phyloP scores from a whole-genome alignment of 2,329 filamentous ascomycete species.

The Bipolaris zeicola region DNA sequence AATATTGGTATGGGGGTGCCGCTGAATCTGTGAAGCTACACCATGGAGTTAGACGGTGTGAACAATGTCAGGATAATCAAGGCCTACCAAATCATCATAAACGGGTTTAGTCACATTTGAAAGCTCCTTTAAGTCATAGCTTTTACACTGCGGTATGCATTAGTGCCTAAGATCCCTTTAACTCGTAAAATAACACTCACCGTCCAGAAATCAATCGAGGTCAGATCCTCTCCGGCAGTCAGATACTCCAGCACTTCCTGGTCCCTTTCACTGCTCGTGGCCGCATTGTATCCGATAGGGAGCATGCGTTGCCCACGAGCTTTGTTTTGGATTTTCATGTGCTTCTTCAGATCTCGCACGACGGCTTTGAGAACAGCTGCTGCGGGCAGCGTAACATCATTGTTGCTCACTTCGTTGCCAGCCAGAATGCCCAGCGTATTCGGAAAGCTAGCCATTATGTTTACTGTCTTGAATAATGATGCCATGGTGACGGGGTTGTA shows the following conservation, averaged over 20 bases:
- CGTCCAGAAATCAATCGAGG: neutral
- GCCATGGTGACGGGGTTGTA: slow-evolving; percentile 6
- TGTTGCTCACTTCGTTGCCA: slow-evolving; percentile 3
- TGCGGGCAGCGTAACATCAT: neutral
- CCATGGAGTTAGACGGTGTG: no score
- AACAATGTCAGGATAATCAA: neutral
- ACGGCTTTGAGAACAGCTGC: slow-evolving; percentile 13
- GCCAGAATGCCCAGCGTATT: slow-evolving; percentile 15
- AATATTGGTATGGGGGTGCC: slow-evolving; percentile 10
- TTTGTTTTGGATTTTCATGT: no score
- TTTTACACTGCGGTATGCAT: neutral
- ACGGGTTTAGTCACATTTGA: neutral
- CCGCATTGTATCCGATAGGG: no score
- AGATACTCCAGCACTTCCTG: slow-evolving; percentile 8
- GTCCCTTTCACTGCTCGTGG: slow-evolving; percentile 5
- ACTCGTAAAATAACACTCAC: neutral
- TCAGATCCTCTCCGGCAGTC: neutral
- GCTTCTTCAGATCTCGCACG: slow-evolving; percentile 1
- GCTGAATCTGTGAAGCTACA: neutral
- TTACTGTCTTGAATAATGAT: slow-evolving; percentile 11
- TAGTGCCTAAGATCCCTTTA: neutral
- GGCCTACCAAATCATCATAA: neutral
- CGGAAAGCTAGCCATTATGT: slow-evolving; percentile 13
- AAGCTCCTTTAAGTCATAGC: neutral
- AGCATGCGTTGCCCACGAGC: no score